Base-by-base conservation (phyloP, 768 basidiomycete genomes). In the Serpula lacrymans region DNA sequence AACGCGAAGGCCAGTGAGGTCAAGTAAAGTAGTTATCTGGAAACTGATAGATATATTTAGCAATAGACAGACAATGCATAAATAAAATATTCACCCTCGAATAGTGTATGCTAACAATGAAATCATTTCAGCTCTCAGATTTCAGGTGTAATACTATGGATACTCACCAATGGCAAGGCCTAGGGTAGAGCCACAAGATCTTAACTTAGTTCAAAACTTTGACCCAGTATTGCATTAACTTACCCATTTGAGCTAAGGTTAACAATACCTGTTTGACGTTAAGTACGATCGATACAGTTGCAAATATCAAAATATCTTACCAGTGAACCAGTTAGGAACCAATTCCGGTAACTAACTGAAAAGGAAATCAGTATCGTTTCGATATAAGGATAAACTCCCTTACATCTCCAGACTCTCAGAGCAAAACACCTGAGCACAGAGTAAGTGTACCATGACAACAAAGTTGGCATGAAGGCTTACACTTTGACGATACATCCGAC, bases 401-500 rank as follows among this genome's bases (percentile, higher is more conserved):
- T 57, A 80, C 80, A 82, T 57, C 78, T 60, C 78, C 78, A 82
- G 10, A 82, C 79, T 11, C 80, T 74, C 59, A 80, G 62, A 1
- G 75, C 67, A 43, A 80, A 82, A 35, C 70, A 68, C 27, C 78
- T 82, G 37, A 13, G 18, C 34, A 20, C 2, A 17, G n/a, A n/a
- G n/a, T n/a, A 17, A 14, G 16, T 37, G 22, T 21, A 16, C 8
- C 21, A 38, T 7, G 32, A 18, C 31, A 33, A 14, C 14, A 33
- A 8, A 16, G 21, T 16, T 3, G 13, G 6, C 20, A 14, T 13
- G 32, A 18, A 32, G 26, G 62, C 75, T 34, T 41, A 80, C 79
- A 63, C 53, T 62, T 78, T 78, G 26, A 82, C 80, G n/a, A 77
- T 58, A 4, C 65, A 64, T 2, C 74, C 80, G 17, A 75, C 70